Percentiles rank a stretch among this genome's conserved stretches.
phyloP scores from a whole-genome alignment of 1,284 basidiomycete genomes.

The Rhodotorula glutinis region DNA sequence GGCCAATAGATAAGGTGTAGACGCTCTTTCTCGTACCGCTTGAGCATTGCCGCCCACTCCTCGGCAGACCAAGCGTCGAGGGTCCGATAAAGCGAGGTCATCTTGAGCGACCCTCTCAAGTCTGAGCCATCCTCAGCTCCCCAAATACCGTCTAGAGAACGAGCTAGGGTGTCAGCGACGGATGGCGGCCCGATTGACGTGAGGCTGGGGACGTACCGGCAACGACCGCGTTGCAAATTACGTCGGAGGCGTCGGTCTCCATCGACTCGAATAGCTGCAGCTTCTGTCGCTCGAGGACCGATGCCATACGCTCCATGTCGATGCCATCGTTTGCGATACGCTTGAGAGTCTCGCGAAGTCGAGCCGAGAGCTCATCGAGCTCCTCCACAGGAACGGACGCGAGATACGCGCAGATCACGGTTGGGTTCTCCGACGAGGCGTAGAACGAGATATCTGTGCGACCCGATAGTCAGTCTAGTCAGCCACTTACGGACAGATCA shows the following conservation, averaged over 20 bases:
- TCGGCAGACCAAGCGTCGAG: conserved; percentile 65
- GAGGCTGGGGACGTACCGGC: conserved; percentile 36
- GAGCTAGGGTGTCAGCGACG: conserved; percentile 60
- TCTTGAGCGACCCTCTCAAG: conserved; percentile 69
- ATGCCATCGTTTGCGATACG: conserved; percentile 73
- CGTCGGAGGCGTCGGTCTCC: conserved; percentile 50
- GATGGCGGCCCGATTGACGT: conserved; percentile 53
- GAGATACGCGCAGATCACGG: conserved; percentile 72
- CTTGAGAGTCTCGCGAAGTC: conserved; percentile 67
- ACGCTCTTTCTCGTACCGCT: conserved; percentile 58
- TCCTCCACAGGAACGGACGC: conserved; percentile 80
- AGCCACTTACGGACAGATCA: no score
- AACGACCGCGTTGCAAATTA: conserved; percentile 48
- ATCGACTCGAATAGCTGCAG: conserved; percentile 47
- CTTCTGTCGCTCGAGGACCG: conserved; percentile 83
- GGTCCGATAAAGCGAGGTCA: conserved; percentile 67
- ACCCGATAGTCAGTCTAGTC: conserved; percentile 44
- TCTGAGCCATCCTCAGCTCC: conserved; percentile 79
- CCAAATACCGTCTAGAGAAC: conserved; percentile 71
- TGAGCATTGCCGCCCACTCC: conserved; percentile 77
- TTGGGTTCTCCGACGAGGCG: conserved; percentile 67
- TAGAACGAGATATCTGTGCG: conserved; percentile 77
- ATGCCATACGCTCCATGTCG: conserved; percentile 86
- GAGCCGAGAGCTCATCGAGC: conserved; percentile 67
- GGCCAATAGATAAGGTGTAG: background rate